Conservation (phyloP, 164 flowering plant species). For the Magnolia sinica region DNA sequence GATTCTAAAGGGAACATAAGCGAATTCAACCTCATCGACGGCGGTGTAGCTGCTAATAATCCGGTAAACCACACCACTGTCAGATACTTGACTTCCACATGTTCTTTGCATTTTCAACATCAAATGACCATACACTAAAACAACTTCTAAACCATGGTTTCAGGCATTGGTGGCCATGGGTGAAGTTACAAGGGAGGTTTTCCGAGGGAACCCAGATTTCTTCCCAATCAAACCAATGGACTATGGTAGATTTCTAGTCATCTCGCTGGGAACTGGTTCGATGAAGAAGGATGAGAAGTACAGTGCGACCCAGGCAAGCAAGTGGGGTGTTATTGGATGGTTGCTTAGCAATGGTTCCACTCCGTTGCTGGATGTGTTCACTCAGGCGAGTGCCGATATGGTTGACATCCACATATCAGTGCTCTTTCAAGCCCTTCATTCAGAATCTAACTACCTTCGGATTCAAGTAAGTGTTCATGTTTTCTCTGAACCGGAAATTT, state of each 20-base stretch:
- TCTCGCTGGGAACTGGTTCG: conserved; percentile 61
- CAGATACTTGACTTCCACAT: neutral
- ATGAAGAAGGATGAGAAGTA: conserved; percentile 31
- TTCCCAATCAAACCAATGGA: conserved; percentile 37
- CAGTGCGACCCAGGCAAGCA: conserved; percentile 36
- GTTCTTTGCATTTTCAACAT: too few species aligned
- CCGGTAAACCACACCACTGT: conserved; percentile 33
- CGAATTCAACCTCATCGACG: conserved; percentile 65
- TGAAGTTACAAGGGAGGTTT: conserved; percentile 42
- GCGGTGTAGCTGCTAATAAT: conserved; percentile 59
- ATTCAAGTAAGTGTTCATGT: conserved; percentile 31
- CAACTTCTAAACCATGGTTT: neutral
- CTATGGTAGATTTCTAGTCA: conserved; percentile 39
- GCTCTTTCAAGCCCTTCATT: conserved; percentile 32
- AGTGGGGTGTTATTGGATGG: conserved; percentile 59
- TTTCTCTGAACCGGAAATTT: neutral
- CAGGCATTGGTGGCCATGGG: conserved; percentile 53
- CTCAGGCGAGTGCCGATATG: conserved; percentile 39
- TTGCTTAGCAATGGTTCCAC: conserved; percentile 18
- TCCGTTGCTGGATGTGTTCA: conserved; percentile 35
- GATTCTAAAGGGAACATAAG: conserved; percentile 16
- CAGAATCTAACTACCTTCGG: conserved; percentile 30
- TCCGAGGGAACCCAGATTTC: conserved; percentile 32
- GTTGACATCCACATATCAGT: conserved; percentile 32
- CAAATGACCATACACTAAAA: neutral